Base-by-base conservation (phyloP, 75 land plant species). In the Chamaecyparis obtusa region DNA sequence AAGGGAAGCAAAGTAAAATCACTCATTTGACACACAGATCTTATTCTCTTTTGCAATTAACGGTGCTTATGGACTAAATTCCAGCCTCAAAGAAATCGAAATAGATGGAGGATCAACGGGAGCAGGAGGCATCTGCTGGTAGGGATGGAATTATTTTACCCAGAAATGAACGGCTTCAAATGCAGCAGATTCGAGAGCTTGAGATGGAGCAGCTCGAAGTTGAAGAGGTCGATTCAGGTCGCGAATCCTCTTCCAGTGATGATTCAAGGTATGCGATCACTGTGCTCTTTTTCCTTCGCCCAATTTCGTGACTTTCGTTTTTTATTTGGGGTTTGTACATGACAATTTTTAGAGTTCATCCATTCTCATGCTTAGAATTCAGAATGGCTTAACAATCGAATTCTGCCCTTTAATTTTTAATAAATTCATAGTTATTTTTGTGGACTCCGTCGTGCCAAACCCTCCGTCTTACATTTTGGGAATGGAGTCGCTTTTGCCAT, bases 201-300 rank as follows among this genome's bases (percentile, higher is more conserved):
- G 99, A 97, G 19, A 75, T 85, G 85, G 99, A 96, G 93, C 95
- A 96, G 60, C 90, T 97, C 64, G 92, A 94, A 86, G 91, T 94
- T 85, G 99, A 97, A 86, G 97, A 96, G 84, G 99, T 92, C 54
- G 99, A 92, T 44, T 89, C 86, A 27, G 89, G 86, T 41, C 30
- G n/a, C 17, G 67, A 86, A 1, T 87, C 85, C 19, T 92, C 94
- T 55, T 51, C 35, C 71, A 76, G 81, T 71, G 88, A 88, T 46
- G 93, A 91, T 30, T 86, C 54, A 83, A 86, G 13, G 84, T 83
- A 21, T 67, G 67, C 8, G 44, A 19, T 49, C n/a, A 5, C 6
- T 14, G 11, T 7, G 56, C 32, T 49, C 67, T 85, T 39, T 33
- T 30, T 85, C n/a, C 33, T 3, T 17, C 9, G 33, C 76, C 9